Evolutionary conservation across 2,329 filamentous ascomycete species (phyloP), one percentile per base, ranked within the genome.

Genomic region (Neoscytalidium dimidiatum): DNA sequence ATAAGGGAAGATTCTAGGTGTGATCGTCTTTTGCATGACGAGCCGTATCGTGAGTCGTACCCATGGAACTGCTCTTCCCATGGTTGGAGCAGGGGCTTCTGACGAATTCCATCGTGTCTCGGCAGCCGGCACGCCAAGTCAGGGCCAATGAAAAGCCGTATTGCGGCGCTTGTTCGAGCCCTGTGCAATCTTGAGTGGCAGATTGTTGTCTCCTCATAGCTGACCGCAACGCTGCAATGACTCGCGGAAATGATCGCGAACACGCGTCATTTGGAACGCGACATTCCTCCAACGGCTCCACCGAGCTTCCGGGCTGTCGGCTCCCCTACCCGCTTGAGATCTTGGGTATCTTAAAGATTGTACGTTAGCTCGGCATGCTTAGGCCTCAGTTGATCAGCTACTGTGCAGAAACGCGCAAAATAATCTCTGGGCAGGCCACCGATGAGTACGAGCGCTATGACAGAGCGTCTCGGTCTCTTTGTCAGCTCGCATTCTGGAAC

Each of bases 81-180:
- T 17, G n/a, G 11, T 33, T 28, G 52, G 23, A 13, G 21, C 52
- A 38, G 33, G 52, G 23, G 52, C 9, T 41, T 43, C 52, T 38
- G 28, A 26, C 52, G 52, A 38, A n/a, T 41, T 41, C 52, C 28
- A 41, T 28, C 52, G 2, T 41, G 19, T 26, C 52, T 38, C 31
- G 19, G 52, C 21, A 21, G 33, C 33, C 5, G 14, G 13, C 17
- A 9, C 23, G 14, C 21, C 17, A 41, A 19, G 33, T 71, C 66
- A 9, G 72, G 68, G 58, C 75, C 74, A 60, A 60, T 60, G 38
- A 44, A 23, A 44, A 29, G 19, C 35, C 52, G 33, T 38, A 41
- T 41, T 41, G 33, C 52, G 29, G 7, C 5, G 8, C 31, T 8
- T 23, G 5, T 26, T 38, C 33, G 19, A 14, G 19, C 52, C 33